These are phyloP conservation scores for Phytophthora cryptogea DNA, from an alignment of 352 stramenopile genomes.

Conservation along the genomic window DNA sequence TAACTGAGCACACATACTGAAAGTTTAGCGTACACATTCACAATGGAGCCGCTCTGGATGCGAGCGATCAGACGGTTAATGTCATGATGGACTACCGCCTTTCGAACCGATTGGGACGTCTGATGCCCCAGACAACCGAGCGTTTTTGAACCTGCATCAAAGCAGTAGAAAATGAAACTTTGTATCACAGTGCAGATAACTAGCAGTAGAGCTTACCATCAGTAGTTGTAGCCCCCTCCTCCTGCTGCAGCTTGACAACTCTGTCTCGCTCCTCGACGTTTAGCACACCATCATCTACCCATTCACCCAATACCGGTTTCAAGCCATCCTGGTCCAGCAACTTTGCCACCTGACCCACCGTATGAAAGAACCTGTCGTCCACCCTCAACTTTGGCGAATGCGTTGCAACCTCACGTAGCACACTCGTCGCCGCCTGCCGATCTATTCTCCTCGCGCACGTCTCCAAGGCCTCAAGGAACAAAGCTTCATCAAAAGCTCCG, in stretches of 20 bases:
- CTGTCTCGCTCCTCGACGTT: slow-evolving; percentile 39
- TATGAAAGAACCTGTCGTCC: slow-evolving; percentile 54
- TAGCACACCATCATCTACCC: slow-evolving; percentile 40
- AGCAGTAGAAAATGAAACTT: not conserved
- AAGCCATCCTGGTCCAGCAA: slow-evolving; percentile 34
- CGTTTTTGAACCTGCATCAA: slow-evolving; percentile 37
- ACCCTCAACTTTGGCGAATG: slow-evolving; percentile 42
- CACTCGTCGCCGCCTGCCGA: slow-evolving; percentile 31
- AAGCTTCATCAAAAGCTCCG: slow-evolving; percentile 61
- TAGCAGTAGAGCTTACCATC: slow-evolving; percentile 6
- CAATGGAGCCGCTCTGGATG: slow-evolving; percentile 44
- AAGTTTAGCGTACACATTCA: slow-evolving; percentile 54
- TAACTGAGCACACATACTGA: not conserved
- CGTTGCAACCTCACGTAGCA: slow-evolving; percentile 41
- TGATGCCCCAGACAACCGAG: slow-evolving; percentile 65
- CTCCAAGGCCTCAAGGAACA: slow-evolving; percentile 67
- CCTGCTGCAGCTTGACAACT: slow-evolving; percentile 18
- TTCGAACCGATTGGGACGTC: slow-evolving; percentile 65
- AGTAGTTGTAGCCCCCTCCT: slow-evolving; percentile 17
- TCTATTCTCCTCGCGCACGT: slow-evolving; percentile 51
- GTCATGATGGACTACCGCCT: slow-evolving; percentile 73
- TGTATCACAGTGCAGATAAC: not conserved
- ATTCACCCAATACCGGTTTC: slow-evolving; percentile 40
- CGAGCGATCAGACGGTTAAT: slow-evolving; percentile 64
- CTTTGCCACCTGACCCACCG: slow-evolving; percentile 42